A percentile compares a stretch with the other conserved stretches of the same genome.
phyloP scores from a whole-genome alignment of 2,329 filamentous ascomycete genomes.

The Alternaria rosae region DNA sequence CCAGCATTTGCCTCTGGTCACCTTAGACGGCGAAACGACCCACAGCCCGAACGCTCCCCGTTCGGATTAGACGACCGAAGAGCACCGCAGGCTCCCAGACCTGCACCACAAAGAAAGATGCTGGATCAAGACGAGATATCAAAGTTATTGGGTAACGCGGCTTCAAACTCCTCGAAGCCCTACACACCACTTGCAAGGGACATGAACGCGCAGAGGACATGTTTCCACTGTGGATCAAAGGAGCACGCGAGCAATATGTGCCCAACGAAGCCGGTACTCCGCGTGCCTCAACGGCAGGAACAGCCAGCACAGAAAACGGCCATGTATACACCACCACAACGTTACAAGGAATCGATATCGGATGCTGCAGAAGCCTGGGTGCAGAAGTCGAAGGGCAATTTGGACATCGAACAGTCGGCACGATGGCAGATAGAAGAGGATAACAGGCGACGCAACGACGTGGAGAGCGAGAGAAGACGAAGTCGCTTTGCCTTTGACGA shows the following conservation, averaged over 20 bases:
- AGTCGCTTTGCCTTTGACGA: conserved; percentile 37
- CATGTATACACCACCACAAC: conserved; percentile 19
- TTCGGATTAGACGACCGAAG: conserved; percentile 5
- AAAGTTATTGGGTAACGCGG: conserved; percentile 29
- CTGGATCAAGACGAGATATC: conserved; percentile 41
- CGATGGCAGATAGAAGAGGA: conserved; percentile 22
- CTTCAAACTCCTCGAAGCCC: conserved; percentile 16
- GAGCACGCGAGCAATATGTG: conserved; percentile 36
- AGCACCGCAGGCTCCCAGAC: conserved; percentile 5
- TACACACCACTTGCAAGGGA: conserved; percentile 37
- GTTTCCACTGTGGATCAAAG: conserved; percentile 39
- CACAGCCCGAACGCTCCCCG: conserved; percentile 12
- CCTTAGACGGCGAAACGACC: conserved; percentile 38
- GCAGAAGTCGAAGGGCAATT: conserved; percentile 21
- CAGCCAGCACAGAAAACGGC: conserved; percentile 8
- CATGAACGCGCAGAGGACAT: conserved; percentile 31
- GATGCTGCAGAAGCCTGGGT: conserved; percentile 40
- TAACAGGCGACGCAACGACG: conserved; percentile 24
- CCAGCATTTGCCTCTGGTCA: conserved; percentile 37
- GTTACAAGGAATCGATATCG: conserved; percentile 26
- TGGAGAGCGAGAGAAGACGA: conserved; percentile 32
- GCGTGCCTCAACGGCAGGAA: conserved; percentile 18
- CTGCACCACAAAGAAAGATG: conserved; percentile 25
- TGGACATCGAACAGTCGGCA: conserved; percentile 22
- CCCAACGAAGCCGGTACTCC: conserved; percentile 35